Evolutionary conservation across 2,329 filamentous ascomycete genomes (phyloP).

Genomic region (Sclerotinia trifoliorum): DNA sequence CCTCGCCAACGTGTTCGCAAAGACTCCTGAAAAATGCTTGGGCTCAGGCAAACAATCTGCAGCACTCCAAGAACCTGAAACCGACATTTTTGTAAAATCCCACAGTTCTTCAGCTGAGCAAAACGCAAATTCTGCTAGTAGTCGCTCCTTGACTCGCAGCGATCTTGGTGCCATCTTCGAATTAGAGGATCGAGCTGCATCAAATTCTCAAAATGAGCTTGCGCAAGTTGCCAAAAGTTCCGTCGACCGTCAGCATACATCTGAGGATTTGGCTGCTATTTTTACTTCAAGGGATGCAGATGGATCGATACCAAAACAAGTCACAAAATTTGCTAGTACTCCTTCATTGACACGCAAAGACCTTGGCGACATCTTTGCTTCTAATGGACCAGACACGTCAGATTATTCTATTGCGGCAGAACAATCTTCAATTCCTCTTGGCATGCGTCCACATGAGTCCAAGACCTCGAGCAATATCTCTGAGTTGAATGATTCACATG

Average conservation of each 20-base stretch:
- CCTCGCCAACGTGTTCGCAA: background rate
- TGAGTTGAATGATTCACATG: background rate
- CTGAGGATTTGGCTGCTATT: background rate
- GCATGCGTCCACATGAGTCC: background rate
- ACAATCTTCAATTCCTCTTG: background rate
- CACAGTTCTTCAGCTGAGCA: background rate
- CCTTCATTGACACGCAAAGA: background rate
- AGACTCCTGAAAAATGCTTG: background rate
- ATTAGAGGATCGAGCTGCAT: background rate
- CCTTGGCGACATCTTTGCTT: background rate
- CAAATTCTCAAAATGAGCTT: background rate
- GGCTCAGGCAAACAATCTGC: background rate
- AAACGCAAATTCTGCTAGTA: background rate
- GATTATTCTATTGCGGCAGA: background rate
- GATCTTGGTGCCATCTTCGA: background rate
- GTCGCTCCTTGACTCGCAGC: background rate
- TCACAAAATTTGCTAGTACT: conserved; percentile 5
- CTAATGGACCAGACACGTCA: background rate
- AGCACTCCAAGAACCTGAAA: background rate
- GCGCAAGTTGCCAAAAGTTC: background rate
- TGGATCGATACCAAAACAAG: background rate
- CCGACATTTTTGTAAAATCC: background rate
- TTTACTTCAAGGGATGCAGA: background rate
- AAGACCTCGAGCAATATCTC: background rate
- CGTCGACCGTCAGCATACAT: conserved; percentile 5